Evolutionary conservation across 768 basidiomycete species (phyloP).

Genomic region (Mycena vulgaris): DNA sequence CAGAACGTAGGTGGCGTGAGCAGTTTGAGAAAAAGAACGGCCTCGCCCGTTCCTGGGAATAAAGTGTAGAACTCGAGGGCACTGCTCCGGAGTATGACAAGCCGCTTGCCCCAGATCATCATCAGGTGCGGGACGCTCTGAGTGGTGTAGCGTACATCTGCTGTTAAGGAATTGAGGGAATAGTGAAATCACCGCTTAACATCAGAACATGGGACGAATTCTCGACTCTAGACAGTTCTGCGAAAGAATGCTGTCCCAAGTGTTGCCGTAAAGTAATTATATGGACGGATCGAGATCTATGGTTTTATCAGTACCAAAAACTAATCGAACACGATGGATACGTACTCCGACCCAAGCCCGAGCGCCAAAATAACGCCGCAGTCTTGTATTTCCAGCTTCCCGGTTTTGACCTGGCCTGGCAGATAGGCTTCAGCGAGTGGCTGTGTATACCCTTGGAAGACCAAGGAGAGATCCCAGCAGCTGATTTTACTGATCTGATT

Average conservation of each 20-base stretch:
- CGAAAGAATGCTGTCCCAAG: neutral
- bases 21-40: neutral
- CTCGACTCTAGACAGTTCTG: constrained; percentile 10
- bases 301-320: neutral
- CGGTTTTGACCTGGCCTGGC: constrained; percentile 24
- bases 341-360: constrained; percentile 19
- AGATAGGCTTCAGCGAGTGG: constrained; percentile 32
- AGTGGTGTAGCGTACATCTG: neutral
- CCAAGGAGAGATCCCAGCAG: constrained; percentile 29
- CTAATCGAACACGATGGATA: neutral
- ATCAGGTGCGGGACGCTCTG: constrained; percentile 26
- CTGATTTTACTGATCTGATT: constrained; percentile 19
- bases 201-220: constrained; percentile 21
- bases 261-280: constrained; percentile 2
- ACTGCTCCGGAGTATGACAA: neutral
- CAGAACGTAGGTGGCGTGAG: constrained; percentile 2
- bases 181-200: constrained; percentile 15
- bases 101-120: neutral
- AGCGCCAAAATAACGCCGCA: constrained; percentile 27
- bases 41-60: neutral
- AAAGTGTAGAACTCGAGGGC: constrained; percentile 21
- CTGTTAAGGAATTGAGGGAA: neutral
- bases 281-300: constrained; percentile 3
- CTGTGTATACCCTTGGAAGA: constrained; percentile 11
- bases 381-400: constrained; percentile 17